phyloP scores from a whole-genome alignment of 768 basidiomycete genomes.

The Pleurotus ostreatus region DNA sequence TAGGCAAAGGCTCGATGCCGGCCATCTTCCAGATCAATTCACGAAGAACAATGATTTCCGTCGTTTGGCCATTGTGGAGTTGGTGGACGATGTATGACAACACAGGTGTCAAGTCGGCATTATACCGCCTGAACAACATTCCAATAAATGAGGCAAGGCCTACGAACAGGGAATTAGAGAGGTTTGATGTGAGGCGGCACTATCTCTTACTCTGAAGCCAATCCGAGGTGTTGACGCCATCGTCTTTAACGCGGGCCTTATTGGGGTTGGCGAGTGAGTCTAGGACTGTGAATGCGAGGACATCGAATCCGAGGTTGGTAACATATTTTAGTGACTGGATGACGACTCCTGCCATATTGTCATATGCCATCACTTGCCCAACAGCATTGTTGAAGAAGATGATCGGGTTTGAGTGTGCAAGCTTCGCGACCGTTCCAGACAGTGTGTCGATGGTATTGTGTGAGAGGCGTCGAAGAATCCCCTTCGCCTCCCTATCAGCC shows the following conservation, averaged over 20 bases:
- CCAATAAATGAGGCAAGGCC: slow-evolving; percentile 93
- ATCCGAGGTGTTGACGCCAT: slow-evolving; percentile 85
- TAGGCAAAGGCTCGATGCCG: slow-evolving; percentile 87
- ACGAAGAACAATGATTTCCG: slow-evolving; percentile 87
- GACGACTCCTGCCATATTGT: slow-evolving; percentile 86
- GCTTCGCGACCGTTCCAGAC: slow-evolving; percentile 85
- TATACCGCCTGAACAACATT: slow-evolving; percentile 85
- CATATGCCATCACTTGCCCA: slow-evolving; percentile 93
- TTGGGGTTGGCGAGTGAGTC: slow-evolving; percentile 83
- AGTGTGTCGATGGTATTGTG: slow-evolving; percentile 80
- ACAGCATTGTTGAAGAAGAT: slow-evolving; percentile 88
- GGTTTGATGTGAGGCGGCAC: slow-evolving; percentile 9
- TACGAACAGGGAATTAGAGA: slow-evolving; percentile 21
- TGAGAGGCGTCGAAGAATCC: slow-evolving; percentile 82
- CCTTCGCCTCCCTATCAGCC: slow-evolving; percentile 85
- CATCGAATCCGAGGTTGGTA: slow-evolving; percentile 92
- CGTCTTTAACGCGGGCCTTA: slow-evolving; percentile 82
- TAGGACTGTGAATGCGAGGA: slow-evolving; percentile 81
- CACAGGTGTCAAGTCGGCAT: slow-evolving; percentile 77
- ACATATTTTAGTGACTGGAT: slow-evolving; percentile 87
- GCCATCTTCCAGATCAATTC: slow-evolving; percentile 96
- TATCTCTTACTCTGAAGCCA: slow-evolving; percentile 83
- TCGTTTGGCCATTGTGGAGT: slow-evolving; percentile 74
- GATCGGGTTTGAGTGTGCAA: slow-evolving; percentile 92
- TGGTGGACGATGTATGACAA: slow-evolving; percentile 92